Evolutionary conservation across 768 basidiomycete genomes (phyloP), one percentile per base, ranked within the genome.

Genomic region (Holtermanniella nyarrowii): DNA sequence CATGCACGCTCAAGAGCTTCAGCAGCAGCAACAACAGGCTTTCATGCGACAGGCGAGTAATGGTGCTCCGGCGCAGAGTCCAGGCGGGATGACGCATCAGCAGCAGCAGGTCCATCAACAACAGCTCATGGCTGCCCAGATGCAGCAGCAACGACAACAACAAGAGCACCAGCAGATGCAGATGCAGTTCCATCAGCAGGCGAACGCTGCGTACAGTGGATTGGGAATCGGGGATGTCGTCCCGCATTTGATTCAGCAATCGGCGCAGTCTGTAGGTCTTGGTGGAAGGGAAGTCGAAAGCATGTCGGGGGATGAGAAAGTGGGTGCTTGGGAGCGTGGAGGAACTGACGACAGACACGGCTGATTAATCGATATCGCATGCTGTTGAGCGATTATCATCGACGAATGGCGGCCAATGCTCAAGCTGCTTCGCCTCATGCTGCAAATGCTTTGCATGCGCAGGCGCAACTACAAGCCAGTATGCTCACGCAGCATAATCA

Each of bases 161-260:
- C 56, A 55, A 37, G 53, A 52, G 25, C 49, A 48, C 22, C 60
- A 59, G 16, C 56, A 57, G 44, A 58, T 58, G 42, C 42, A 49
- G 4, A 37, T 46, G 21, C 61, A 62, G 40, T 39, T 53, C 40
- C 61, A 63, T 31, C 43, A 52, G 1, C 41, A 54, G n/a, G 58
- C 63, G 26, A 55, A 61, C 37, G 55, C 61, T 27, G 62, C 62
- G 60, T 68, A 62, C 50, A 44, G 51, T 3, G 26, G 42, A 21
- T 45, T 67, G 1, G 65, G 65, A 16, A 42, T 67, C 1, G 65
- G 65, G 3, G 44, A 45, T 14, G 58, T 67, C 26, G 63, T 63
- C 45, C 50, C 60, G 7, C 40, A 47, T 5, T 47, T 61, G 18
- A 61, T 66, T 59, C 54, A 57, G 21, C 51, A 59, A 25, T 49